Conservation (phyloP, 805 yeast genomes). For the Kuraishia ogatae region DNA sequence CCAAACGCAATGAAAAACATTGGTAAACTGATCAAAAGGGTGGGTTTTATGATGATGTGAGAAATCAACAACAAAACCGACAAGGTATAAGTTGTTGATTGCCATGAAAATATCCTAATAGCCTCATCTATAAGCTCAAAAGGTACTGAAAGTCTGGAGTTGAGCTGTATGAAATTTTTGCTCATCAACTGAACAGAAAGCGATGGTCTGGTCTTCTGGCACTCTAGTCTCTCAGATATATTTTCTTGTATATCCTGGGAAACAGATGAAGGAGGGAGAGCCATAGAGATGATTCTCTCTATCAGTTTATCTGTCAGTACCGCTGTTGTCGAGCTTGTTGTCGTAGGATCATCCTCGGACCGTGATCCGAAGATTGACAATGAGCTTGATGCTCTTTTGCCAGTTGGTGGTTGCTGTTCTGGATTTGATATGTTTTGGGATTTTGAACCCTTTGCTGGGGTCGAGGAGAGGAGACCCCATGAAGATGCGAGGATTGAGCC, state of each 20-base stretch:
- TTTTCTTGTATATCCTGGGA: constrained; percentile 29
- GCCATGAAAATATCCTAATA: constrained; percentile 54
- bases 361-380: background rate
- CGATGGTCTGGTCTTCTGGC: constrained; percentile 58
- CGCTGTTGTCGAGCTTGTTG: constrained; percentile 16
- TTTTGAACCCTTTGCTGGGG: background rate
- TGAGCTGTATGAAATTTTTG: constrained; percentile 52
- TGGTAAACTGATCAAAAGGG: constrained; percentile 45
- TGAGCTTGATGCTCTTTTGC: background rate
- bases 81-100: constrained; percentile 50
- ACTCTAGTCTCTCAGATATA: constrained; percentile 44
- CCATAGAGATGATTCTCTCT: constrained; percentile 64
- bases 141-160: constrained; percentile 52
- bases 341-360: background rate
- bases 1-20: constrained; percentile 41
- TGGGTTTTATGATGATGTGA: constrained; percentile 48
- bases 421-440: background rate
- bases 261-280: constrained; percentile 55
- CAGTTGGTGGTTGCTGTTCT: background rate
- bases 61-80: constrained; percentile 36
- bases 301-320: constrained; percentile 58
- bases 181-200: constrained; percentile 65
- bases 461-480: background rate
- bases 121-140: constrained; percentile 54
- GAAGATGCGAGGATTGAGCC: background rate